A percentile compares a stretch with the other conserved stretches of the same genome.
Conservation (phyloP, 768 basidiomycete species). For the Phanerochaete sordida region DNA sequence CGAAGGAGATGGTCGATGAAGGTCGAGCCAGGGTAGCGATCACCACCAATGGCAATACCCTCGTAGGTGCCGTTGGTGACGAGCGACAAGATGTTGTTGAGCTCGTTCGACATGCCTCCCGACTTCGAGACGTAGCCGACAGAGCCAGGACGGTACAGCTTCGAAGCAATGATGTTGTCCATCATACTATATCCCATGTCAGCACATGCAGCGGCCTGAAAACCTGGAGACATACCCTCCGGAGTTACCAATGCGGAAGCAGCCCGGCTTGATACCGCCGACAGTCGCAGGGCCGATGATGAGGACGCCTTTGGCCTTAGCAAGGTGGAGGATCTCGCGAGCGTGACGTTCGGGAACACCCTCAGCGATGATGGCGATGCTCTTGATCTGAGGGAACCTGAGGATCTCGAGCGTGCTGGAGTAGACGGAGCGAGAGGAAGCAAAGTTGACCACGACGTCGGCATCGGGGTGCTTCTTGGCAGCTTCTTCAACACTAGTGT, state of each 20-base stretch:
- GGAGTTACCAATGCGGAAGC: conserved; percentile 99
- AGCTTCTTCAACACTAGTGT: conserved; percentile 88
- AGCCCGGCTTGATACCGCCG: conserved; percentile 99
- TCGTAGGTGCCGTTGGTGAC: conserved; percentile 98
- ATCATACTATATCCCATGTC: conserved; percentile 67
- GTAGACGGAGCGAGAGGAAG: conserved; percentile 91
- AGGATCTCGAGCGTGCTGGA: conserved; percentile 91
- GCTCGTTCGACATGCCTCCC: conserved; percentile 99
- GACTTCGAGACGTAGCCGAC: conserved; percentile 99
- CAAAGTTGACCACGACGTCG: conserved; percentile 98
- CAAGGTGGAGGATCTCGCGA: conserved; percentile 89
- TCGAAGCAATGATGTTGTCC: conserved; percentile 99
- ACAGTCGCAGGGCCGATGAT: conserved; percentile 98
- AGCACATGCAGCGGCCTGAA: conserved; percentile 4
- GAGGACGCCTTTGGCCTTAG: conserved; percentile 80
- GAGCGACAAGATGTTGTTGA: conserved; percentile 98
- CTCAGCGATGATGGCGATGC: conserved; percentile 94
- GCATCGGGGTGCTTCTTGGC: conserved; percentile 93
- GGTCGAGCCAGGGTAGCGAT: conserved; percentile 96
- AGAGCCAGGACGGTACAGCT: conserved; percentile 96
- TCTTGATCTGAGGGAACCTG: conserved; percentile 60
- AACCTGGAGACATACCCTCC: conserved; percentile 64
- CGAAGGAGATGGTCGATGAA: conserved; percentile 99
- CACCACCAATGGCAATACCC: conserved; percentile 99
- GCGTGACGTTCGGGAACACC: conserved; percentile 99